Conservation (phyloP, 495 filamentous ascomycete genomes). For the Neurospora africana region DNA sequence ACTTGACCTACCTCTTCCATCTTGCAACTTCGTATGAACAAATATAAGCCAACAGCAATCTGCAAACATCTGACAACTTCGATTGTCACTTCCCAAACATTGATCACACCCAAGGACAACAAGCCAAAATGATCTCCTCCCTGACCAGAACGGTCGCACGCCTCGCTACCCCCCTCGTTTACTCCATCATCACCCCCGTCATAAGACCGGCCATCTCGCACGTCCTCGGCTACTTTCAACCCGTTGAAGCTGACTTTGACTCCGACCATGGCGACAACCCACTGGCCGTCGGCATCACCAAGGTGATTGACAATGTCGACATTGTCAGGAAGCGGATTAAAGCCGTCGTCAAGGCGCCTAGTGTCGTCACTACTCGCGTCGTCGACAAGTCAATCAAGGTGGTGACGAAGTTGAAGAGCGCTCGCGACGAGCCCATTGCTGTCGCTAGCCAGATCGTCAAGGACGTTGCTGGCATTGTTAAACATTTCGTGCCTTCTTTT, state of each 20-base stretch:
- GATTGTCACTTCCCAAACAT: neutral
- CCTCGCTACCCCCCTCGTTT: neutral
- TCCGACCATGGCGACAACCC: neutral
- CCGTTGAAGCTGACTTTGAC: neutral
- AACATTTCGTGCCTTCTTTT: neutral
- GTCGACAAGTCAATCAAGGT: neutral
- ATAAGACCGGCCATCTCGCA: neutral
- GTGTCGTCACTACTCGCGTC: neutral
- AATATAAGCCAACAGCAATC: neutral
- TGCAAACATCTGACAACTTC: neutral
- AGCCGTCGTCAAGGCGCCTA: neutral
- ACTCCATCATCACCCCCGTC: neutral
- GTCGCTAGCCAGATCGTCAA: neutral
- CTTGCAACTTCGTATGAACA: neutral
- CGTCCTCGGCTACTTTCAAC: neutral
- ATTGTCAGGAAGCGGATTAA: neutral
- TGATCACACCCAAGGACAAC: neutral
- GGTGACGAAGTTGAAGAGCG: neutral
- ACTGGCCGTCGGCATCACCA: neutral
- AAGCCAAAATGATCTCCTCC: neutral
- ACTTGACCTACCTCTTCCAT: neutral
- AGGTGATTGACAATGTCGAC: neutral
- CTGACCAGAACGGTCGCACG: neutral
- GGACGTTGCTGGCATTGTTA: neutral
- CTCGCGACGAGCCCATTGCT: neutral